phyloP scores from a whole-genome alignment of 2,329 filamentous ascomycete genomes.

The Mollisia scopiformis region DNA sequence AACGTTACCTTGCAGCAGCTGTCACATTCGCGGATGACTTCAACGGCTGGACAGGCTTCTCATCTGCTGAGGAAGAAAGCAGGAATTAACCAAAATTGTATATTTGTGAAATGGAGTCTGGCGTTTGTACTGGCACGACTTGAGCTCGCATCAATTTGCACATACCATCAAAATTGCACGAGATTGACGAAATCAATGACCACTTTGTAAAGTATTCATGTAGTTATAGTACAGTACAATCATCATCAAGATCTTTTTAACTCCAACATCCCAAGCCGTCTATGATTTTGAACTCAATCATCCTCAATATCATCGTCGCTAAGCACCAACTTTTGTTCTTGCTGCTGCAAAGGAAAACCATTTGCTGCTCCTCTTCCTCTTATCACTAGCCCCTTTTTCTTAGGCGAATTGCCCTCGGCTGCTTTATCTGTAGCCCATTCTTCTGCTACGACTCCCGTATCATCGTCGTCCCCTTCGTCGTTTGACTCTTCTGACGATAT shows the following conservation, averaged over 20 bases:
- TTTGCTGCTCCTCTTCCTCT: slow-evolving; percentile 26
- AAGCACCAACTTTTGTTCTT: slow-evolving; percentile 67
- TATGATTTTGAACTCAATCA: slow-evolving; percentile 25
- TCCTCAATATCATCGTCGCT: slow-evolving; percentile 89
- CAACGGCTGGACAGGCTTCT: slow-evolving; percentile 59
- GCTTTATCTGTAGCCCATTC: slow-evolving; percentile 66
- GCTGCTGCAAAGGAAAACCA: slow-evolving; percentile 22
- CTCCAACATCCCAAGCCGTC: neutral
- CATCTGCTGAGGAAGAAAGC: slow-evolving; percentile 7
- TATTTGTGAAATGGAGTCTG: neutral
- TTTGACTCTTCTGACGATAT: slow-evolving; percentile 44
- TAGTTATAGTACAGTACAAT: neutral
- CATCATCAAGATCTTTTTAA: neutral
- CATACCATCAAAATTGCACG: neutral
- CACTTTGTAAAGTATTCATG: neutral
- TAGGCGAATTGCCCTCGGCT: slow-evolving; percentile 54
- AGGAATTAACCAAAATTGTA: neutral
- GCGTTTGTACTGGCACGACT: neutral
- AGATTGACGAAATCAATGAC: neutral
- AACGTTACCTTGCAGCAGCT: slow-evolving; percentile 68
- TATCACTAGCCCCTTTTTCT: slow-evolving; percentile 45
- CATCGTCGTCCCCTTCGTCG: slow-evolving; percentile 50
- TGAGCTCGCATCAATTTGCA: neutral
- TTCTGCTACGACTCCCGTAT: slow-evolving; percentile 41
- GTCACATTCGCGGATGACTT: slow-evolving; percentile 76